Percentiles rank a stretch among this genome's conserved stretches.
Evolutionary conservation across 768 basidiomycete species (phyloP).

Genomic region (Rubroboletus satanas): DNA sequence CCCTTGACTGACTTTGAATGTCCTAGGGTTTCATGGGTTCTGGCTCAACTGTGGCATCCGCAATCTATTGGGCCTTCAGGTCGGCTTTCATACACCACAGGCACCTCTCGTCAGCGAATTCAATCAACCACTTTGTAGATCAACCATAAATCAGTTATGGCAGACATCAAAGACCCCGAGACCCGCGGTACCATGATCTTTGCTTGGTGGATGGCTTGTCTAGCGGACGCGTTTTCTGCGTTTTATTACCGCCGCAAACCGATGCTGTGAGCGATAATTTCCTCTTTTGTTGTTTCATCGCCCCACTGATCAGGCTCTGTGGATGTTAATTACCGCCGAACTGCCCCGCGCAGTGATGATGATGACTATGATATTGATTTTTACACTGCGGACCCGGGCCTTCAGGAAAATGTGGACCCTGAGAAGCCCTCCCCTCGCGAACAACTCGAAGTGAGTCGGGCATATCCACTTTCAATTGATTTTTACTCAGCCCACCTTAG

Average conservation of each 20-base stretch:
- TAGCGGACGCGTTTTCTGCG: constrained; percentile 78
- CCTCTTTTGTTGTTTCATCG: background rate
- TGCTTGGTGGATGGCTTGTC: constrained; percentile 91
- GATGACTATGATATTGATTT: constrained; percentile 90
- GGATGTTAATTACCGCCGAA: constrained; percentile 22
- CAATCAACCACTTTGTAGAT: constrained; percentile 44
- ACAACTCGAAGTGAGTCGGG: constrained; percentile 64
- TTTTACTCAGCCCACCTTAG: constrained; percentile 33
- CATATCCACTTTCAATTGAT: background rate
- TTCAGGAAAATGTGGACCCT: constrained; percentile 45
- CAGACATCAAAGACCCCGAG: constrained; percentile 68
- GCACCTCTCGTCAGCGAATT: background rate
- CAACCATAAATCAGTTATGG: constrained; percentile 78
- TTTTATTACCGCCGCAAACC: constrained; percentile 86
- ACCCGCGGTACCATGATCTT: constrained; percentile 82
- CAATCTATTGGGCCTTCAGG: constrained; percentile 74
- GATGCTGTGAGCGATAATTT: constrained; percentile 46
- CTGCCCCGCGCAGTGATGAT: constrained; percentile 51
- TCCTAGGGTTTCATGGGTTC: constrained; percentile 75
- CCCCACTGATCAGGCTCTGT: constrained; percentile 7
- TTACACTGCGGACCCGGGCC: constrained; percentile 67
- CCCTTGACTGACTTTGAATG: constrained; percentile 15
- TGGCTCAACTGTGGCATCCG: constrained; percentile 79
- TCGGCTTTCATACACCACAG: constrained; percentile 27
- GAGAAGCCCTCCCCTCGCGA: constrained; percentile 65